A percentile compares a stretch with the other conserved stretches of the same genome.
phyloP scores from a whole-genome alignment of 1,139 yeast species.

The Yamadazyma friedrichii region DNA sequence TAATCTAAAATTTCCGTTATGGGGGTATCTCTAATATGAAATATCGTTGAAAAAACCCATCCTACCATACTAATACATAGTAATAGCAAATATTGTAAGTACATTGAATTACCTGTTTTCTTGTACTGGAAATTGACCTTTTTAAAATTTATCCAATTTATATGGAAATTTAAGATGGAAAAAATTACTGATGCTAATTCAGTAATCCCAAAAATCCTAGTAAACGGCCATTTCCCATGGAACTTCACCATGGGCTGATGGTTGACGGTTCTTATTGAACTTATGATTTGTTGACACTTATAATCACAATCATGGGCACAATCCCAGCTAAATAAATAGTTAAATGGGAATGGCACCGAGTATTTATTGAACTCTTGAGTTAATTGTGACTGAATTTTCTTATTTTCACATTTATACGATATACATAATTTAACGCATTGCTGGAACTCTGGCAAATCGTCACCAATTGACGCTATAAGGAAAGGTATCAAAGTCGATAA shows the following conservation, averaged over 20 bases:
- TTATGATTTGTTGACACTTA: slow-evolving; percentile 40
- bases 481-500: too few relatives aligned
- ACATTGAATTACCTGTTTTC: slow-evolving; percentile 24
- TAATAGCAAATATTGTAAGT: slow-evolving; percentile 31
- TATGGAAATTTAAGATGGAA: slow-evolving; percentile 38
- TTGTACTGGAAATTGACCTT: slow-evolving; percentile 29
- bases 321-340: slow-evolving; percentile 31
- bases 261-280: slow-evolving; percentile 20
- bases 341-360: slow-evolving; percentile 17
- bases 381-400: slow-evolving; percentile 11
- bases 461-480: slow-evolving; percentile 25
- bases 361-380: slow-evolving; percentile 16
- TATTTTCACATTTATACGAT: slow-evolving; percentile 10
- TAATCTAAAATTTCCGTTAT: slow-evolving; percentile 46
- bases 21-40: slow-evolving; percentile 40
- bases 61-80: slow-evolving; percentile 33
- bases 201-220: slow-evolving; percentile 36
- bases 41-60: slow-evolving; percentile 40
- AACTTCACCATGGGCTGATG: slow-evolving; percentile 37
- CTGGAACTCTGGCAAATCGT: slow-evolving; percentile 26
- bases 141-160: slow-evolving; percentile 30
- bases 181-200: slow-evolving; percentile 39
- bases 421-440: slow-evolving; percentile 18
- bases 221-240: slow-evolving; percentile 49
- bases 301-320: slow-evolving; percentile 42